Evolutionary conservation across 345 rosid genomes (phyloP).

Genomic region (Eucalyptus fibrosa): DNA sequence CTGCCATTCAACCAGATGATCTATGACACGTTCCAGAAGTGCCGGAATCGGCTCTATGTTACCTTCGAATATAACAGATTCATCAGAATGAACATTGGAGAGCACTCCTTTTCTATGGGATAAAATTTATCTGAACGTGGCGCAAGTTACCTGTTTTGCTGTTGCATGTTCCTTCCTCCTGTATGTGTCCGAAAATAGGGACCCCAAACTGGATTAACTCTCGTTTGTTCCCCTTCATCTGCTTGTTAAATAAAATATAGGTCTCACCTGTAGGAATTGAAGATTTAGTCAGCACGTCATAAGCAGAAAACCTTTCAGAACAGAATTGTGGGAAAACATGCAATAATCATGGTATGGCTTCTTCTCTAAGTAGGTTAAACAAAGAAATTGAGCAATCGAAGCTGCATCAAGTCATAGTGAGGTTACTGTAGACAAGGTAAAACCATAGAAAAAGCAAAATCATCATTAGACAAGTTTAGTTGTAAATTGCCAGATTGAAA

Average conservation of each 20-base stretch:
- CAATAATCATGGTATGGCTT: not conserved
- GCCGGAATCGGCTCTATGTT: conserved; percentile 69
- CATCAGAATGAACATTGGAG: not conserved
- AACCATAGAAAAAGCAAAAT: not conserved
- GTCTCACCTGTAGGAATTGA: conserved; percentile 49
- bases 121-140: not conserved
- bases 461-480: not conserved
- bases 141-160: conserved; percentile 34
- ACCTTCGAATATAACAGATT: conserved; percentile 18
- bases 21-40: conserved; percentile 60
- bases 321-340: not conserved
- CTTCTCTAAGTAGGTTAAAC: not conserved
- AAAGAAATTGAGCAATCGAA: not conserved
- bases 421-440: not conserved
- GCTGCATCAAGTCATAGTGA: not conserved
- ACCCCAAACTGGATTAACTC: conserved; percentile 85
- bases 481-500: not conserved
- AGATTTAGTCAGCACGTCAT: not conserved
- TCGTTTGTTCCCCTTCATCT: conserved; percentile 83
- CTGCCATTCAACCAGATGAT: conserved; percentile 84
- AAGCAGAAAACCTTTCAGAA: not conserved
- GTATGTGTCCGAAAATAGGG: conserved; percentile 69
- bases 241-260: conserved; percentile 87
- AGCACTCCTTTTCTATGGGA: not conserved
- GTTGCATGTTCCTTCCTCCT: conserved; percentile 44